Evolutionary conservation across 2,329 filamentous ascomycete genomes (phyloP).

Genomic region (Arthrobotrys entomopaga): DNA sequence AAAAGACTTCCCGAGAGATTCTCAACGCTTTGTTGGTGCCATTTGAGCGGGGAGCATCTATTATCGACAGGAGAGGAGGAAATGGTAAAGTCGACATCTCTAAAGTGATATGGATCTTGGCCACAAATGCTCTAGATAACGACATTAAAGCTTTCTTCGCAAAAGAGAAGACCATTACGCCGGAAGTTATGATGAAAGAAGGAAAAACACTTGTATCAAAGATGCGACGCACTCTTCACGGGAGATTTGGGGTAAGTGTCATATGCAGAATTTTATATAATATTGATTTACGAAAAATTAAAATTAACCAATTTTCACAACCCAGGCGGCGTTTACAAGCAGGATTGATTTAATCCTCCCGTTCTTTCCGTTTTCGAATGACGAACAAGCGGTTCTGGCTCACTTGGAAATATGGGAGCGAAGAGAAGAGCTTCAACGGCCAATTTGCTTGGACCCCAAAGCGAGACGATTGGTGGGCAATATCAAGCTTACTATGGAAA

Average conservation of each 20-base stretch:
- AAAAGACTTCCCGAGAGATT: too few relatives aligned
- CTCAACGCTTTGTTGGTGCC: too few relatives aligned
- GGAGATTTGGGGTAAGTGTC: too few relatives aligned
- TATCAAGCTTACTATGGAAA: slow-evolving; percentile 4
- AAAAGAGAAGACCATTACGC: too few relatives aligned
- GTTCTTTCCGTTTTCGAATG: slow-evolving; percentile 63
- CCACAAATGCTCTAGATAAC: slow-evolving; percentile 64
- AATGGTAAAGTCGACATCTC: slow-evolving; percentile 62
- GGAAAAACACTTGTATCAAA: too few relatives aligned
- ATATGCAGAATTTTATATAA: too few relatives aligned
- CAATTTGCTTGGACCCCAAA: slow-evolving; percentile 16
- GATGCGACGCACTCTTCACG: too few relatives aligned
- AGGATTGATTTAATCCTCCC: slow-evolving; percentile 64
- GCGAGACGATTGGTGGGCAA: slow-evolving; percentile 12
- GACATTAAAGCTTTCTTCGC: slow-evolving; percentile 60
- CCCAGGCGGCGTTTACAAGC: slow-evolving; percentile 62
- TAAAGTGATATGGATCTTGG: slow-evolving; percentile 66
- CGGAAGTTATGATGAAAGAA: too few relatives aligned
- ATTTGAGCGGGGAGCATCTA: slow-evolving; percentile 61
- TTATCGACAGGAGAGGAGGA: slow-evolving; percentile 33
- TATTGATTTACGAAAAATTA: too few relatives aligned
- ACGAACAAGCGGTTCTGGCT: slow-evolving; percentile 63
- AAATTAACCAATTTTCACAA: slow-evolving; percentile 60
- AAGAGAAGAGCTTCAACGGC: neutral
- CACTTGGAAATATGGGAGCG: slow-evolving; percentile 58